A percentile compares a stretch with the other conserved stretches of the same genome.
Conservation (phyloP, 2,329 filamentous ascomycete species). For the Aspergillus fumigatiaffinis region DNA sequence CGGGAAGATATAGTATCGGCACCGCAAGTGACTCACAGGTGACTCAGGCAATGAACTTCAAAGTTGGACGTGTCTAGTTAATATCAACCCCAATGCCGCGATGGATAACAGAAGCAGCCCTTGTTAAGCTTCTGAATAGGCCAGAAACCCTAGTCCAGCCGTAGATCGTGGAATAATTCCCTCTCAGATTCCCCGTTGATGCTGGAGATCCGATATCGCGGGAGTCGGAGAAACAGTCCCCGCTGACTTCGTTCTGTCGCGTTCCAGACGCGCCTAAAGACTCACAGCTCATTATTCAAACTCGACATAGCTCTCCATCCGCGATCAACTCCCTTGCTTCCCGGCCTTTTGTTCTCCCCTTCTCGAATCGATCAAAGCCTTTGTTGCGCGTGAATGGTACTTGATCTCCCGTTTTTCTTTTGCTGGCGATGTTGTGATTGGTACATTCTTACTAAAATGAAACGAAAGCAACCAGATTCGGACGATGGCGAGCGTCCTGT, state of each 20-base stretch:
- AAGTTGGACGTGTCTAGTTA: background rate
- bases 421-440: slow-evolving; percentile 11
- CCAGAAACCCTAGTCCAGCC: background rate
- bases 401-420: slow-evolving; percentile 17
- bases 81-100: background rate
- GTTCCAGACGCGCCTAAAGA: slow-evolving; percentile 18
- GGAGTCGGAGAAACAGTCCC: slow-evolving; percentile 29
- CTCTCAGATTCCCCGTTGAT: background rate
- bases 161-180: background rate
- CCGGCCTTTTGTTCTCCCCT: slow-evolving; percentile 1
- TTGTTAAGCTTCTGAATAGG: background rate
- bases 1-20: background rate
- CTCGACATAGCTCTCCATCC: slow-evolving; percentile 12
- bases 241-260: slow-evolving; percentile 7
- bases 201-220: slow-evolving; percentile 23
- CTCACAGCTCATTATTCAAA: slow-evolving; percentile 7
- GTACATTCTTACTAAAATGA: slow-evolving; percentile 31
- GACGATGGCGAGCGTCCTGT: slow-evolving; percentile 31
- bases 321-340: slow-evolving; percentile 23
- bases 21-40: slow-evolving; percentile 6
- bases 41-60: background rate
- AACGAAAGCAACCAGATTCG: slow-evolving; percentile 40
- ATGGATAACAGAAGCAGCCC: background rate
- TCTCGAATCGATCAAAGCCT: background rate
- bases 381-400: slow-evolving; percentile 26